A percentile compares a stretch with the other conserved stretches of the same genome.
Evolutionary conservation across 345 rosid genomes (phyloP).

Genomic region (Abelmoschus esculentus): DNA sequence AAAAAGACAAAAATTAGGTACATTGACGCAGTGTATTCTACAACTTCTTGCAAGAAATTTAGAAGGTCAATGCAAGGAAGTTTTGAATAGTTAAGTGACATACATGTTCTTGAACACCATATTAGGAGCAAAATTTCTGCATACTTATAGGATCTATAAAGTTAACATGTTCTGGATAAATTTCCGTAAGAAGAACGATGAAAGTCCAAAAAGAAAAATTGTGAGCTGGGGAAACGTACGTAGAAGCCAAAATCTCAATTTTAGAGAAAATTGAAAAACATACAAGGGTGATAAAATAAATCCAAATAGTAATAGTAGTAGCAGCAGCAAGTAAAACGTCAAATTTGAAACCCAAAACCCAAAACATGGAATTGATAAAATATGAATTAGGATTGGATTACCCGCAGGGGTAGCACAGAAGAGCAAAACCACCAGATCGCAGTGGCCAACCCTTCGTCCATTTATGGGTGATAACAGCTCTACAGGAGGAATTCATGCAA

Average conservation of each 20-base stretch:
- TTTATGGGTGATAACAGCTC: constrained; percentile 38
- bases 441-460: constrained; percentile 88
- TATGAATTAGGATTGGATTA: constrained; percentile 14
- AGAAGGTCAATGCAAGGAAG: not conserved
- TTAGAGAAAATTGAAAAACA: not conserved
- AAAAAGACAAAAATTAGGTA: not conserved
- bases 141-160: not conserved
- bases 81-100: not conserved
- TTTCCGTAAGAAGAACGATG: not conserved
- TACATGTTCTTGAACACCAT: not conserved
- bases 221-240: not conserved
- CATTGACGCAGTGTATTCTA: not conserved
- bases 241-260: constrained; percentile 1
- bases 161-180: not conserved
- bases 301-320: not conserved
- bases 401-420: constrained; percentile 88
- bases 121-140: not conserved
- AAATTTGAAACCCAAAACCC: constrained; percentile 15
- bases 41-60: not conserved
- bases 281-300: not conserved
- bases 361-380: constrained; percentile 5
- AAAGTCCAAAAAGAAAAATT: not conserved
- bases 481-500: constrained; percentile 73
- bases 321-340: not conserved
- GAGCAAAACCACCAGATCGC: constrained; percentile 73